phyloP scores from a whole-genome alignment of 192 early-diverging fungal genomes.

The Coemansia sp. region DNA sequence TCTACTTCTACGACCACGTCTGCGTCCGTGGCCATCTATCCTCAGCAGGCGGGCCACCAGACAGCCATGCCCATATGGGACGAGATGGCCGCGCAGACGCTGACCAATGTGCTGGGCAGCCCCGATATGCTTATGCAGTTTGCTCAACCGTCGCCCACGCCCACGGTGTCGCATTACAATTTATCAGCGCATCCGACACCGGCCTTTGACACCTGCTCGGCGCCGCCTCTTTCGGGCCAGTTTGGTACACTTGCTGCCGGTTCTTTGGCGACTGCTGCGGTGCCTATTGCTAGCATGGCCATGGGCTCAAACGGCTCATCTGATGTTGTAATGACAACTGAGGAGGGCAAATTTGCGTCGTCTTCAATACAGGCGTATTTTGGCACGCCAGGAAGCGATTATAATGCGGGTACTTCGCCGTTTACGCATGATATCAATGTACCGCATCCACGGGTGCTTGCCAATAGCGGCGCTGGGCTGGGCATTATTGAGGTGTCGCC shows the following conservation, averaged over 20 bases:
- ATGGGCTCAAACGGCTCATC: not conserved
- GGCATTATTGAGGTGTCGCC: not conserved
- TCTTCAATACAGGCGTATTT: constrained; percentile 39
- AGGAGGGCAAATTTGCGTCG: not conserved
- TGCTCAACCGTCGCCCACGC: constrained; percentile 40
- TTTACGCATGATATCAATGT: not conserved
- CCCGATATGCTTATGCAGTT: constrained; percentile 41
- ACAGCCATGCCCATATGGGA: constrained; percentile 19
- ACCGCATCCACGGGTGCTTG: not conserved
- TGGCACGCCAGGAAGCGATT: constrained; percentile 12
- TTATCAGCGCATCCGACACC: constrained; percentile 37
- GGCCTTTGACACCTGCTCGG: constrained; percentile 22
- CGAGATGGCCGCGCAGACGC: constrained; percentile 24
- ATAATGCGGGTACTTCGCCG: constrained; percentile 1
- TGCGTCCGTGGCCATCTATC: constrained; percentile 37
- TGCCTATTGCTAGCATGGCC: constrained; percentile 2
- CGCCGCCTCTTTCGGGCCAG: constrained; percentile 6
- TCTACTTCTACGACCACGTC: not conserved
- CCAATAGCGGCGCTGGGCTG: not conserved
- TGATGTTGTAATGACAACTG: not conserved
- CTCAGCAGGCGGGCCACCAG: constrained; percentile 7
- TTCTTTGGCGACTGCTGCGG: not conserved
- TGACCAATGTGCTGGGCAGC: constrained; percentile 29
- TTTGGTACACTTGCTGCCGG: constrained; percentile 1
- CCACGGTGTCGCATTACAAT: constrained; percentile 22